These are phyloP conservation scores for Orbilia blumenaviensis DNA, from an alignment of 2,329 filamentous ascomycete genomes.

Conservation along the genomic window DNA sequence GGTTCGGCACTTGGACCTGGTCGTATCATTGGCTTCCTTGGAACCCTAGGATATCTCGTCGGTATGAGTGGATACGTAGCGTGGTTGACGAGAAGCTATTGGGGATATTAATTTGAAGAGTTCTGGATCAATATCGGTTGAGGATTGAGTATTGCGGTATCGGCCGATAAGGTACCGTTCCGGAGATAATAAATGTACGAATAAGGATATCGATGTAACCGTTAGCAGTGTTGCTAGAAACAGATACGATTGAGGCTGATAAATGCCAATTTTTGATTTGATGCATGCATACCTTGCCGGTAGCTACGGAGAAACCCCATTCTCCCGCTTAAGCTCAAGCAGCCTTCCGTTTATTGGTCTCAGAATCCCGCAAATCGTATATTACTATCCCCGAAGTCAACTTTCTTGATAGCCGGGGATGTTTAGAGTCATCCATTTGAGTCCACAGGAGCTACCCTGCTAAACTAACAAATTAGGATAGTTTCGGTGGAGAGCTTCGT, in stretches of 20 bases:
- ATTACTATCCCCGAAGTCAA: not conserved
- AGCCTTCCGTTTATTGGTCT: no score
- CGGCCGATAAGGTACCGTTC: no score
- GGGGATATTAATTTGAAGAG: constrained; percentile 32
- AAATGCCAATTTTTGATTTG: no score
- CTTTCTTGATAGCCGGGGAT: not conserved
- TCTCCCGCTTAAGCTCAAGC: no score
- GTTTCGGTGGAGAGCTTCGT: not conserved
- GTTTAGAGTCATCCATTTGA: not conserved
- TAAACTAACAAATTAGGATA: not conserved
- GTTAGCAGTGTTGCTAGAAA: no score
- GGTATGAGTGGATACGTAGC: constrained; percentile 47
- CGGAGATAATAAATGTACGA: not conserved
- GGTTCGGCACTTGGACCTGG: constrained; percentile 29
- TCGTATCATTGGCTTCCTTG: constrained; percentile 50
- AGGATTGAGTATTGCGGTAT: no score
- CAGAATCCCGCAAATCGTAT: not conserved
- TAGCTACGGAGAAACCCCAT: no score
- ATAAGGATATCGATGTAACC: not conserved
- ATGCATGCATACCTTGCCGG: no score
- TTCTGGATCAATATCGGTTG: no score
- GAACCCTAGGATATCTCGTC: constrained; percentile 39
- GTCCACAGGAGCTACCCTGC: not conserved
- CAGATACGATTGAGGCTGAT: no score
- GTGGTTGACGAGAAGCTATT: constrained; percentile 35